Percentiles rank a stretch among this genome's conserved stretches.
phyloP scores from a whole-genome alignment of 2,329 filamentous ascomycete genomes.

The Aspergillus texensis region DNA sequence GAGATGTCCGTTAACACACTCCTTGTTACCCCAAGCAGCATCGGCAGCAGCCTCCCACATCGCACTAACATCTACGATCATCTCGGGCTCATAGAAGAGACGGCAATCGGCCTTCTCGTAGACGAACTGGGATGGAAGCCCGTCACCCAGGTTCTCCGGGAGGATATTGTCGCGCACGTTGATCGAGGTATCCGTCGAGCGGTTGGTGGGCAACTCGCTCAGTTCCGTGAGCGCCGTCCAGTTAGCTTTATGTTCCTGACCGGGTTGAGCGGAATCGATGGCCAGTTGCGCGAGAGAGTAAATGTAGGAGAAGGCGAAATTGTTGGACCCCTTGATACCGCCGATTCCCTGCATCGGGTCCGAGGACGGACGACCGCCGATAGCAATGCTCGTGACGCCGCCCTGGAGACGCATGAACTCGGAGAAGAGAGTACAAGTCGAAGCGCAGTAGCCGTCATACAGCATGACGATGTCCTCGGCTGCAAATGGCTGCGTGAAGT shows the following conservation, averaged over 20 bases:
- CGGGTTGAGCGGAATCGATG: not conserved
- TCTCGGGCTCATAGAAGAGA: not conserved
- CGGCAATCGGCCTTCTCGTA: not conserved
- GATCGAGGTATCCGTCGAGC: not conserved
- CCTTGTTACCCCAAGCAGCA: not conserved
- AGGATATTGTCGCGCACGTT: conserved; percentile 2
- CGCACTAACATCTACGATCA: not conserved
- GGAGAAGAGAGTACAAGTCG: not conserved
- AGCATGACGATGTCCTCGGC: not conserved
- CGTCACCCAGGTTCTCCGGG: not conserved
- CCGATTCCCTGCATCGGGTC: not conserved
- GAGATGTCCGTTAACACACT: not conserved
- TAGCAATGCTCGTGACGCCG: not conserved
- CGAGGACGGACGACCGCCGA: not conserved
- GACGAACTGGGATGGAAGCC: not conserved
- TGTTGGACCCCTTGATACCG: not conserved
- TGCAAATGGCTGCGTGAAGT: not conserved
- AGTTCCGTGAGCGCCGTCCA: not conserved
- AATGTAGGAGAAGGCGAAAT: not conserved
- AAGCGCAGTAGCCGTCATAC: not conserved
- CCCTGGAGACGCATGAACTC: conserved; percentile 1
- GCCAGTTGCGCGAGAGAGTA: not conserved
- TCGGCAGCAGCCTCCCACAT: conserved; percentile 1
- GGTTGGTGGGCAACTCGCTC: not conserved
- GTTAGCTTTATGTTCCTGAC: not conserved